Evolutionary conservation across 2,329 filamentous ascomycete genomes (phyloP), one percentile per base, ranked within the genome.

Genomic region (Dothideomycetes sp.): DNA sequence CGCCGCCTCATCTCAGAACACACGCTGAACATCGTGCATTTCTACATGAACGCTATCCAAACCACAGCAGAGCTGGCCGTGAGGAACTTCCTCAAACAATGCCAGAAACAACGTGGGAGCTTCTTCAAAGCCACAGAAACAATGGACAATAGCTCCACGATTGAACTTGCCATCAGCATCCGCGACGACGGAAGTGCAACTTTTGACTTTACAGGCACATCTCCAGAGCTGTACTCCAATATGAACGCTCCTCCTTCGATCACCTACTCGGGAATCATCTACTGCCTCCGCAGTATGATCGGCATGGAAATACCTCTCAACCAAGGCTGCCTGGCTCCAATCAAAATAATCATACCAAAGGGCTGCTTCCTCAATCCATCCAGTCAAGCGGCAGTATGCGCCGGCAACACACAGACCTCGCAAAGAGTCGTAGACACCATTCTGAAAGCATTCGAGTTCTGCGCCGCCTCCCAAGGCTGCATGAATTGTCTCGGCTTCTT

Each of bases 401-500:
- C 81, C 37, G 81, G 81, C 42, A 87, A 86, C 52, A 81, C 85
- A 2, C 69, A 85, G 7, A 87, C 83, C 0, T 66, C 60, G 22
- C 83, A 87, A 56, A 75, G 82, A 37, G 75, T 88, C 19, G 86
- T 81, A 3, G 83, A 88, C 52, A 80, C 86, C 22, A 79, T 88
- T 8, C 69, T 88, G 43, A 78, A 76, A 49, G 81, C 81, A 1
- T 87, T 87, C 66, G 64, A 70, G 41, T 81, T 81, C 10, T 84
- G 79, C 49, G 81, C 81, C 4, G 83, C 81, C 31, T 75, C 68
- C 18, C 82, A 87, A 53, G 83, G 83, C 37, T 79, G 81, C 58
- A 82, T 77, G 57, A 87, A 87, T 60, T 86, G 86, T 56, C 69
- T 87, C 8, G 86, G 81, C 0, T 87, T 87, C 52, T 82, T 82